Conservation (phyloP, 2,329 filamentous ascomycete species). For the Byssochlamys sp. region DNA sequence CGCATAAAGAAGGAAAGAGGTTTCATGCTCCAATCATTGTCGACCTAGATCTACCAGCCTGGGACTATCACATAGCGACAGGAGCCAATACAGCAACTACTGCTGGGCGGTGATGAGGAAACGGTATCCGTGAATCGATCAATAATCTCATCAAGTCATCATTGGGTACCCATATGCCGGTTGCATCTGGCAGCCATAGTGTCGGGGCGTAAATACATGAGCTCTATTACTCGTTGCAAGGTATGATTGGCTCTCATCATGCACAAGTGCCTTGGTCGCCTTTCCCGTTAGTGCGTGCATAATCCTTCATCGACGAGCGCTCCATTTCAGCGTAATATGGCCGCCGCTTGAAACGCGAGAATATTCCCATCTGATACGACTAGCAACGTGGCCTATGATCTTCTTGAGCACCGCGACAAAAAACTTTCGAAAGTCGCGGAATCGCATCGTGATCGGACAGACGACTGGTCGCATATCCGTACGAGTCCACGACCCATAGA, state of each 20-base stretch:
- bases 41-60: constrained; percentile 62
- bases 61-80: constrained; percentile 19
- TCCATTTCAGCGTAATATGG: not conserved
- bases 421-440: not conserved
- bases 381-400: not conserved
- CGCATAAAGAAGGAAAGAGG: constrained; percentile 50
- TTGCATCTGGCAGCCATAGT: not conserved
- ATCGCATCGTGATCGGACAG: not conserved
- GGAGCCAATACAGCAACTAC: not conserved
- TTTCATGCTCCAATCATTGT: constrained; percentile 78
- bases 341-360: not conserved
- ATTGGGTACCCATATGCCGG: not conserved
- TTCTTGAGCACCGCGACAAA: not conserved
- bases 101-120: not conserved
- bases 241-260: constrained; percentile 4
- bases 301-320: not conserved
- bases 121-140: not conserved
- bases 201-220: not conserved
- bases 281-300: not conserved
- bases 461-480: not conserved
- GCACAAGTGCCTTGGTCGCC: constrained; percentile 7
- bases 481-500: not conserved
- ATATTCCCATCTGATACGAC: not conserved
- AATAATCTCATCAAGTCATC: not conserved
- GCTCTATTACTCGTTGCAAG: not conserved